Conservation (phyloP, 768 basidiomycete genomes). For the Hemileccinum rubropunctum region DNA sequence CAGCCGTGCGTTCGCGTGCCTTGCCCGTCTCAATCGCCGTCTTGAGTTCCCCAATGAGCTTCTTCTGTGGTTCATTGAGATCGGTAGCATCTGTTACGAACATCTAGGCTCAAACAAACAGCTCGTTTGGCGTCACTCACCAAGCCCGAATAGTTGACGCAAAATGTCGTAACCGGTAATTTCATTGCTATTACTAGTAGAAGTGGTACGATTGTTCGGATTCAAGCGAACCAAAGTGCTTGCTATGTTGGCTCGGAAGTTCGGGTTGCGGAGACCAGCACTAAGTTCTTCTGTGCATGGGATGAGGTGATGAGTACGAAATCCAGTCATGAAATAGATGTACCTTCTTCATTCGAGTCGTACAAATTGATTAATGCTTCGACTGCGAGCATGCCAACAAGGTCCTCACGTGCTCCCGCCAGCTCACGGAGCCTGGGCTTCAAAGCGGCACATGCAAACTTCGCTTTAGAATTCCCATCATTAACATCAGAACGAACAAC, state of each 20-base stretch:
- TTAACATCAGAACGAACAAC: too few species aligned
- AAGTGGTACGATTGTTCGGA: too few species aligned
- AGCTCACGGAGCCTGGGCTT: constrained; percentile 14
- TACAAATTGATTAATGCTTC: constrained; percentile 3
- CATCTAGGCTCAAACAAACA: background rate
- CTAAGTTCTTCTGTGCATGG: too few species aligned
- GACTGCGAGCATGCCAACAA: constrained; percentile 2
- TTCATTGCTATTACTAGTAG: too few species aligned
- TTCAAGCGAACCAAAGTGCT: too few species aligned
- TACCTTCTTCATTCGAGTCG: background rate
- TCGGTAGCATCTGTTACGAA: background rate
- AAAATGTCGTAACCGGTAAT: background rate
- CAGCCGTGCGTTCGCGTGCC: constrained; percentile 15
- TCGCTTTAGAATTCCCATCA: background rate
- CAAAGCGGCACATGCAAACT: background rate
- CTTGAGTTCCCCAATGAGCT: constrained; percentile 11
- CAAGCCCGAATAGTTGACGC: background rate
- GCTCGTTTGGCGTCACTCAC: background rate
- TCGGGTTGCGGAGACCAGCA: too few species aligned
- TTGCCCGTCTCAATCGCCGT: background rate
- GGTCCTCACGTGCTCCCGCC: background rate
- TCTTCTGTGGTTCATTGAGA: constrained; percentile 1
- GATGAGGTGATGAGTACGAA: too few species aligned
- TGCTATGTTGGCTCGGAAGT: too few species aligned
- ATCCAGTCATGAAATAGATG: background rate